Evolutionary conservation across 2,329 filamentous ascomycete genomes (phyloP).

Genomic region (Zarea fungicola): DNA sequence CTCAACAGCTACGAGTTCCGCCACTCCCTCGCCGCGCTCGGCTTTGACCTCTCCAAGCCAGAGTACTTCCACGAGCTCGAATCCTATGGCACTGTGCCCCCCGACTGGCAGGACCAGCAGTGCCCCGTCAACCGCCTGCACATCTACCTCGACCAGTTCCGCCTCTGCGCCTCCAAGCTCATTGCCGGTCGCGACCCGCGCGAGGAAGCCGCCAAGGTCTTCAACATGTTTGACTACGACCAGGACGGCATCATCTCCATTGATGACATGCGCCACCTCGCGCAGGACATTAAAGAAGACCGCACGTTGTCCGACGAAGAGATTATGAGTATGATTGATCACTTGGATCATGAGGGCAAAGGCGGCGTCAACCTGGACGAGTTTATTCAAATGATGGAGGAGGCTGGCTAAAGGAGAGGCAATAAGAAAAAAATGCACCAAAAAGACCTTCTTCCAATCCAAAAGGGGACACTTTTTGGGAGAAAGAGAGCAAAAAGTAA

Average conservation of each 20-base stretch:
- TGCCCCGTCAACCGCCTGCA: conserved; percentile 40
- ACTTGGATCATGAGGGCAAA: conserved; percentile 92
- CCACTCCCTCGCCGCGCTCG: conserved; percentile 90
- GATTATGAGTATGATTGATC: conserved; percentile 91
- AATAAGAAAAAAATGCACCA: not conserved
- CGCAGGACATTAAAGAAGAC: conserved; percentile 80
- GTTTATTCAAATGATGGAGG: conserved; percentile 59
- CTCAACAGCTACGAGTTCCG: conserved; percentile 98
- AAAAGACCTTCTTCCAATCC: too few relatives aligned
- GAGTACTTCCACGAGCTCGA: conserved; percentile 80
- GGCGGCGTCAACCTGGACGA: conserved; percentile 69
- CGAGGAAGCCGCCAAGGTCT: conserved; percentile 87
- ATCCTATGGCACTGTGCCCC: conserved; percentile 69
- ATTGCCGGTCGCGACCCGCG: conserved; percentile 79
- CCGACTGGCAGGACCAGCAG: conserved; percentile 46
- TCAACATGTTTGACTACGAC: conserved; percentile 88
- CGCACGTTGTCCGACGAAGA: conserved; percentile 84
- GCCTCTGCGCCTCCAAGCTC: conserved; percentile 70
- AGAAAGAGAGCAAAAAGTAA: not conserved
- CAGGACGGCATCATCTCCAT: conserved; percentile 87
- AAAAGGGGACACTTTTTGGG: too few relatives aligned
- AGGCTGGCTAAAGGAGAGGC: conserved; percentile 28
- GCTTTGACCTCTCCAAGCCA: conserved; percentile 83
- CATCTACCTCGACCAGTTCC: conserved; percentile 51
- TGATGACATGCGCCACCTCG: conserved; percentile 80